Percentiles rank a stretch among this genome's conserved stretches.
Conservation (phyloP, 257 asterid genomes). For the Fraxinus anomala region DNA sequence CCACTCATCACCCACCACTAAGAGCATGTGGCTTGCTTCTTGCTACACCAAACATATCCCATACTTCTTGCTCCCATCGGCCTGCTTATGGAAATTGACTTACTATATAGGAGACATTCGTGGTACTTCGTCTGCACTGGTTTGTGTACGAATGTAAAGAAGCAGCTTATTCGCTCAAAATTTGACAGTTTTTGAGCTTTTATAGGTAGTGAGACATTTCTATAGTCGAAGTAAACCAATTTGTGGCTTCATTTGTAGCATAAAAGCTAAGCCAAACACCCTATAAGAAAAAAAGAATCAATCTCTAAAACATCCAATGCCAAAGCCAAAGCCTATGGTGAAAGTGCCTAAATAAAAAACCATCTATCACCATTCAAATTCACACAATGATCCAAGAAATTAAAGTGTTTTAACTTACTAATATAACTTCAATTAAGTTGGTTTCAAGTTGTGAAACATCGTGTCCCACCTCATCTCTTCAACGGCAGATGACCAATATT, state of each 20-base stretch:
- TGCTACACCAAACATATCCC: no score
- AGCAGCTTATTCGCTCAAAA: no score
- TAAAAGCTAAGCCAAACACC: neutral
- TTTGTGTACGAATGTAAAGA: no score
- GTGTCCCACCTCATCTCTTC: conserved; percentile 80
- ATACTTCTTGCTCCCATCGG: no score
- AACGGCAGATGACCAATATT: conserved; percentile 49
- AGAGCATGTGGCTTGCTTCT: no score
- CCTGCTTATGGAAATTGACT: conserved; percentile 25
- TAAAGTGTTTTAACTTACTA: no score
- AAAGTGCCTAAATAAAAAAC: conserved; percentile 43
- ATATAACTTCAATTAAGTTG: conserved; percentile 42
- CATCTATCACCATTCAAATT: conserved; percentile 46
- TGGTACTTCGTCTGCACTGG: conserved; percentile 25
- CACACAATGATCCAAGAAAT: neutral
- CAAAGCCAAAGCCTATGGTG: conserved; percentile 31
- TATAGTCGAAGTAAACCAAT: neutral
- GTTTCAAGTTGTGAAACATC: conserved; percentile 75
- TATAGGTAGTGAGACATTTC: no score
- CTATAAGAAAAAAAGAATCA: neutral
- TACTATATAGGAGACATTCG: conserved; percentile 24
- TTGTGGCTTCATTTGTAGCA: neutral
- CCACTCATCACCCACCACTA: no score
- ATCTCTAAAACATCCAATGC: conserved; percentile 16
- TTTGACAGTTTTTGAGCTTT: no score